phyloP scores from a whole-genome alignment of 441 rosid genomes.

The Flueggea neowawraea region DNA sequence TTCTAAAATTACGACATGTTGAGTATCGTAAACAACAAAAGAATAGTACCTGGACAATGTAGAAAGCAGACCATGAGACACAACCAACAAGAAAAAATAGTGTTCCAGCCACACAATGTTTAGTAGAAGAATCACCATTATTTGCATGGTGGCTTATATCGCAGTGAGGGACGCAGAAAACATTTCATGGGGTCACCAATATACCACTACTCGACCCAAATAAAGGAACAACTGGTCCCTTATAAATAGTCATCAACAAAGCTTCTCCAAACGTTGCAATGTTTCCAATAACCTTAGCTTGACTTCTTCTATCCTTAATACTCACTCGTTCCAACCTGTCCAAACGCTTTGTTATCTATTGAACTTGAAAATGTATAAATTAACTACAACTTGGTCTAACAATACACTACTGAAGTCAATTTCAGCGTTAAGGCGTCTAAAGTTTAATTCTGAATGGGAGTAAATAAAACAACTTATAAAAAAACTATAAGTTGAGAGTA shows the following conservation, averaged over 20 bases:
- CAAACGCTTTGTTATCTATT: background rate
- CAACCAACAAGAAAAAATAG: slow-evolving; percentile 56
- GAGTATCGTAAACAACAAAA: background rate
- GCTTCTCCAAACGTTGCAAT: slow-evolving; percentile 59
- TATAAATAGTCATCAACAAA: slow-evolving; percentile 59
- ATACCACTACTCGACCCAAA: slow-evolving; percentile 20
- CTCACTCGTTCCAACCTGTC: slow-evolving; percentile 52
- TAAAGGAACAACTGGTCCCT: slow-evolving; percentile 55
- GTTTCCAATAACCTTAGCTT: slow-evolving; percentile 63
- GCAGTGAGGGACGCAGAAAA: too few species aligned
- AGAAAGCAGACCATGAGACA: slow-evolving; percentile 70
- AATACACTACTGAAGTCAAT: too few species aligned
- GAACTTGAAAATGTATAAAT: too few species aligned
- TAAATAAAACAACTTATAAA: too few species aligned
- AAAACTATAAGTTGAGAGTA: too few species aligned
- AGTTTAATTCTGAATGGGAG: too few species aligned
- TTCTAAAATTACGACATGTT: background rate
- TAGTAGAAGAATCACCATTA: slow-evolving; percentile 23
- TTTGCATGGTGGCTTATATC: slow-evolving; percentile 16
- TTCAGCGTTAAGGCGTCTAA: too few species aligned
- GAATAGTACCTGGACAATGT: slow-evolving; percentile 44
- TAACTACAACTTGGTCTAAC: too few species aligned
- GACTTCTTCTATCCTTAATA: slow-evolving; percentile 36
- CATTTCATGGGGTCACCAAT: too few species aligned
- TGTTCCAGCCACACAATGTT: slow-evolving; percentile 59